Conservation (phyloP, 1,284 basidiomycete genomes). For the Athelia sp. region DNA sequence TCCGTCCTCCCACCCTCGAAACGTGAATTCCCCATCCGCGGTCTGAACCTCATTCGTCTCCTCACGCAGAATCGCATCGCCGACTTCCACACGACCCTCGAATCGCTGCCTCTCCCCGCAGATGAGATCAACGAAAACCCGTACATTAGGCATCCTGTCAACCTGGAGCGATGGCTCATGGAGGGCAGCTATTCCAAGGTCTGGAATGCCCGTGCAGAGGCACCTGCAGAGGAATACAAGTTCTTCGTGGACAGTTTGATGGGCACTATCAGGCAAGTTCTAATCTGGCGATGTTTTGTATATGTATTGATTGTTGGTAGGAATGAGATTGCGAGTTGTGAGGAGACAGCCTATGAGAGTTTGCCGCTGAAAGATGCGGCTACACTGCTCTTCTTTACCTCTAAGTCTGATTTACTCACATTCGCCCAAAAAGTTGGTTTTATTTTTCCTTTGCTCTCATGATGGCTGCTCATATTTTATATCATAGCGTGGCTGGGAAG, state of each 20-base stretch:
- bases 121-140: constrained; percentile 72
- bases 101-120: constrained; percentile 80
- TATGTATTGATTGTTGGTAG: constrained; percentile 30
- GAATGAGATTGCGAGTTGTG: constrained; percentile 91
- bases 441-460: constrained; percentile 1
- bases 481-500: constrained; percentile 66
- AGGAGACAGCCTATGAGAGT: constrained; percentile 86
- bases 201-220: constrained; percentile 90
- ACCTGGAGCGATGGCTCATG: constrained; percentile 97
- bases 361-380: constrained; percentile 86
- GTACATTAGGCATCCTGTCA: constrained; percentile 82
- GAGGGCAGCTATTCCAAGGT: constrained; percentile 98
- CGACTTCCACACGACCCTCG: constrained; percentile 98
- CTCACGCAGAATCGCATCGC: constrained; percentile 96
- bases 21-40: constrained; percentile 85
- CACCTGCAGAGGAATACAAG: constrained; percentile 83
- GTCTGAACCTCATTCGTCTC: constrained; percentile 90
- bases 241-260: constrained; percentile 89
- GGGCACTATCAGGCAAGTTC: constrained; percentile 82
- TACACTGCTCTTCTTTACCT: constrained; percentile 84
- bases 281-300: neutral
- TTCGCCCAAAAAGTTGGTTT: constrained; percentile 71
- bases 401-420: constrained; percentile 65
- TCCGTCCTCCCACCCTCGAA: constrained; percentile 75
- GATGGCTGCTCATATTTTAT: constrained; percentile 1